Base-by-base conservation (phyloP, 192 early-diverging fungal genomes). In the Podila verticillata region DNA sequence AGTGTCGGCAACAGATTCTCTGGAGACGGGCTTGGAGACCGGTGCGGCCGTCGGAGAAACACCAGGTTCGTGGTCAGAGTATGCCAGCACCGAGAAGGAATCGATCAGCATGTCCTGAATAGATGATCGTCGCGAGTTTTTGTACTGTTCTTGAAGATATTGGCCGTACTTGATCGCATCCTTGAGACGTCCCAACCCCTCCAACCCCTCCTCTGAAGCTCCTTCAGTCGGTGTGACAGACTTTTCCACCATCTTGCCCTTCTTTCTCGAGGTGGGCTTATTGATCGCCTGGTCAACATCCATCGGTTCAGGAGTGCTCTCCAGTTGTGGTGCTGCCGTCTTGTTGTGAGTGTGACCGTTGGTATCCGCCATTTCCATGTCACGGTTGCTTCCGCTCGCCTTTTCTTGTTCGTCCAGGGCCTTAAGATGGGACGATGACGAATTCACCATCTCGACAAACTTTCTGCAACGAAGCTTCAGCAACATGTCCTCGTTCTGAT, bases 401-500 rank as follows among this genome's bases (percentile, higher is more conserved):
- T 79, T 29, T 68, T 72, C 63, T 34, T 51, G 47, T 3, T 56
- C 34, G 29, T 79, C 75, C 63, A 79, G 24, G 3, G 57, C 68
- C 8, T 47, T 68, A n/a, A 79, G 80, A 9, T 73, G 64, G 10
- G 72, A 47, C 19, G 81, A 75, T n/a, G 72, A 44, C 9, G 29
- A 20, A 7, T 68, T 65, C 49, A 98, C 90, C 84, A 96, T 87
- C 86, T 98, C 95, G 22, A 98, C 88, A 79, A 97, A 98, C 73
- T 94, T 89, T 49, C 88, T 91, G 73, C 96, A 96, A 26, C 90
- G 84, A 35, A 99, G 87, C 61, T 89, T 88, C 63, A 98, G 96
- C 56, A 88, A 81, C 54, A 98, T 80, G 36, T 88, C 79, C 44
- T 85, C 87, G 64, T 95, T 87, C 17, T 84, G 73, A 8, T 69